A percentile compares a stretch with the other conserved stretches of the same genome.
Conservation (phyloP, 352 stramenopile genomes). For the Pythium phragmitis region DNA sequence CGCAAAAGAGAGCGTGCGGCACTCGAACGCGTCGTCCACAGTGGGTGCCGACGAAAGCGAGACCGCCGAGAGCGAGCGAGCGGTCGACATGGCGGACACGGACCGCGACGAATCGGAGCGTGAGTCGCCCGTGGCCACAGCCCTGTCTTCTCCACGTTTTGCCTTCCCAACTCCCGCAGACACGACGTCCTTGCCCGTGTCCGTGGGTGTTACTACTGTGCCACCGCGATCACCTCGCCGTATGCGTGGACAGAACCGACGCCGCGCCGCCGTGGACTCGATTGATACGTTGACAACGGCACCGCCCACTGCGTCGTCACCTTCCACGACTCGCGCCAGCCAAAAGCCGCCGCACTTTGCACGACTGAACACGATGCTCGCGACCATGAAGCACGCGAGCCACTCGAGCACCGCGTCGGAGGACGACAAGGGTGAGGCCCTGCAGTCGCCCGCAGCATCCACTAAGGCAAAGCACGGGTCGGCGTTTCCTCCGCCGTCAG, state of each 20-base stretch:
- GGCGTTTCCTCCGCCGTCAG: conserved; percentile 16
- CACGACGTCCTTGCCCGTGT: not conserved
- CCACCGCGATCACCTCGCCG: conserved; percentile 13
- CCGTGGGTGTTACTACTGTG: not conserved
- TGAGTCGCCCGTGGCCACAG: not conserved
- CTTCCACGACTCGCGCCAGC: not conserved
- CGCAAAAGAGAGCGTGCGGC: conserved; percentile 32
- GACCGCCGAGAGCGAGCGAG: conserved; percentile 18
- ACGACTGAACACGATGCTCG: conserved; percentile 25
- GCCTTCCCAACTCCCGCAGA: not conserved
- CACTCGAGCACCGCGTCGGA: not conserved
- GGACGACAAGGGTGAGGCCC: not conserved
- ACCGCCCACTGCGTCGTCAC: not conserved
- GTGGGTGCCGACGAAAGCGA: conserved; percentile 20
- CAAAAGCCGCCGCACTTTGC: conserved; percentile 16
- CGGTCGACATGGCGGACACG: conserved; percentile 4
- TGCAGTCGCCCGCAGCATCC: not conserved
- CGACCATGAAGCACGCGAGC: conserved; percentile 22
- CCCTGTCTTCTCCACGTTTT: not conserved
- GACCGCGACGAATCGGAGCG: conserved; percentile 12
- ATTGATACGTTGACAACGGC: not conserved
- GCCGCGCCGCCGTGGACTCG: conserved; percentile 12
- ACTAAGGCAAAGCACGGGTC: not conserved
- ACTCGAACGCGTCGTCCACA: conserved; percentile 25
- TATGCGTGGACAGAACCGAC: conserved; percentile 3